phyloP scores from a whole-genome alignment of 768 basidiomycete genomes.

The Lentinus brumalis region DNA sequence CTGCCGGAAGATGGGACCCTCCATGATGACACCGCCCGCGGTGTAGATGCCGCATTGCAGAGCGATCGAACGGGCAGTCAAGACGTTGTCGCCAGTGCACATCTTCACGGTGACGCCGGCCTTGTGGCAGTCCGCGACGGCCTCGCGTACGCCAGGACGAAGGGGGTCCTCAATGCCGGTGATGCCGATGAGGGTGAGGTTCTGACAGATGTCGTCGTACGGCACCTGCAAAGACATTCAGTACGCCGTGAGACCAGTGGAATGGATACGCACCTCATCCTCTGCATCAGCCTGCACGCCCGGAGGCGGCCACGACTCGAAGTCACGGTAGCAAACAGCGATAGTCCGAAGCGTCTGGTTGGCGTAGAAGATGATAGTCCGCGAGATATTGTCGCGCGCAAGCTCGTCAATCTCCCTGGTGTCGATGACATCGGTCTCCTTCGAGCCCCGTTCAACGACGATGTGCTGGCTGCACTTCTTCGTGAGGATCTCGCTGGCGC shows the following conservation, averaged over 20 bases:
- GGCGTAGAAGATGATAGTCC: slow-evolving; percentile 97
- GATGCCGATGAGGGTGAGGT: slow-evolving; percentile 86
- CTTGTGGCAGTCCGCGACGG: slow-evolving; percentile 82
- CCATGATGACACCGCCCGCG: slow-evolving; percentile 95
- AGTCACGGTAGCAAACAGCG: slow-evolving; percentile 90
- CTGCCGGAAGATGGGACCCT: slow-evolving; percentile 90
- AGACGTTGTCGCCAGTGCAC: slow-evolving; percentile 97
- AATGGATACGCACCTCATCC: slow-evolving; percentile 51
- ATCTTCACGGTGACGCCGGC: slow-evolving; percentile 96
- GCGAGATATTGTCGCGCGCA: slow-evolving; percentile 78
- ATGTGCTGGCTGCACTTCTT: slow-evolving; percentile 76
- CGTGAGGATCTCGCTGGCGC: slow-evolving; percentile 90
- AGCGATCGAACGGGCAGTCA: slow-evolving; percentile 96
- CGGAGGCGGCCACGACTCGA: slow-evolving; percentile 80
- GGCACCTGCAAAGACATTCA: slow-evolving; percentile 47
- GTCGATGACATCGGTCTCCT: slow-evolving; percentile 44
- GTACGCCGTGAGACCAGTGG: not conserved
- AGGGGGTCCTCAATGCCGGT: slow-evolving; percentile 97
- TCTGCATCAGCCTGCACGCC: slow-evolving; percentile 42
- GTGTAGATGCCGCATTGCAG: slow-evolving; percentile 95
- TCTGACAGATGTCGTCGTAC: slow-evolving; percentile 65
- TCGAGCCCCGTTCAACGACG: slow-evolving; percentile 51
- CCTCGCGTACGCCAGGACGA: slow-evolving; percentile 84
- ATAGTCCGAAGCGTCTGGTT: slow-evolving; percentile 95
- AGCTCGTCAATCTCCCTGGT: slow-evolving; percentile 63